Evolutionary conservation across 2,329 filamentous ascomycete species (phyloP).

Genomic region (Colletotrichum sp.): DNA sequence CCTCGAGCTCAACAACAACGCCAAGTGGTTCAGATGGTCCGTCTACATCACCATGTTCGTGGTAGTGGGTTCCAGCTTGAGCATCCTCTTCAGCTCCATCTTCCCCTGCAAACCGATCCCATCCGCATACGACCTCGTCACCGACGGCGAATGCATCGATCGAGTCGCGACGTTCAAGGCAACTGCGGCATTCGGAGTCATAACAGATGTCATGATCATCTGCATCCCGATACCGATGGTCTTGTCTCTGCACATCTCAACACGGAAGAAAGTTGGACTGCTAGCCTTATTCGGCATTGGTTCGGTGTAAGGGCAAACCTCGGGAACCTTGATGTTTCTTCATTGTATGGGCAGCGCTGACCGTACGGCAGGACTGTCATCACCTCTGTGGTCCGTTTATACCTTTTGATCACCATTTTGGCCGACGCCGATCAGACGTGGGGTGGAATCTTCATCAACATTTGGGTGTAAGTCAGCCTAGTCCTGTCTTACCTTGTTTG

Average conservation of each 20-base stretch:
- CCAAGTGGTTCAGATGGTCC: constrained; percentile 12
- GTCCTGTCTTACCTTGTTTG: neutral
- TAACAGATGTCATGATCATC: constrained; percentile 51
- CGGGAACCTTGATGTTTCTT: neutral
- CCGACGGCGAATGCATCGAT: constrained; percentile 41
- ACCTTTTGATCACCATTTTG: constrained; percentile 27
- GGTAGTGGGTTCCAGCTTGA: constrained; percentile 17
- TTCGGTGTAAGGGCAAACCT: constrained; percentile 25
- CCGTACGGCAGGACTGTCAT: constrained; percentile 29
- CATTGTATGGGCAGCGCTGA: neutral
- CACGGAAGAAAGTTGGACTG: constrained; percentile 47
- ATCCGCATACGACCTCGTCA: constrained; percentile 27
- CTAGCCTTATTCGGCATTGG: constrained; percentile 47
- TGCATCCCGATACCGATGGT: constrained; percentile 49
- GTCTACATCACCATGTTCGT: constrained; percentile 16
- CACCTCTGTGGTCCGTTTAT: constrained; percentile 32
- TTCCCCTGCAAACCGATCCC: constrained; percentile 34
- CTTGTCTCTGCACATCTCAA: constrained; percentile 44
- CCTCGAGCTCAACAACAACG: constrained; percentile 12
- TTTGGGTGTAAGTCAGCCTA: constrained; percentile 28
- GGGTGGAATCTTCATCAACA: constrained; percentile 27
- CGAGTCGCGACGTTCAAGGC: constrained; percentile 49
- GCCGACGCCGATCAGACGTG: constrained; percentile 30
- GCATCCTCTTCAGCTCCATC: constrained; percentile 31
- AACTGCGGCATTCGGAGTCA: constrained; percentile 49